Evolutionary conservation across 2,329 filamentous ascomycete species (phyloP).

Genomic region (Rhynchosporium secalis): DNA sequence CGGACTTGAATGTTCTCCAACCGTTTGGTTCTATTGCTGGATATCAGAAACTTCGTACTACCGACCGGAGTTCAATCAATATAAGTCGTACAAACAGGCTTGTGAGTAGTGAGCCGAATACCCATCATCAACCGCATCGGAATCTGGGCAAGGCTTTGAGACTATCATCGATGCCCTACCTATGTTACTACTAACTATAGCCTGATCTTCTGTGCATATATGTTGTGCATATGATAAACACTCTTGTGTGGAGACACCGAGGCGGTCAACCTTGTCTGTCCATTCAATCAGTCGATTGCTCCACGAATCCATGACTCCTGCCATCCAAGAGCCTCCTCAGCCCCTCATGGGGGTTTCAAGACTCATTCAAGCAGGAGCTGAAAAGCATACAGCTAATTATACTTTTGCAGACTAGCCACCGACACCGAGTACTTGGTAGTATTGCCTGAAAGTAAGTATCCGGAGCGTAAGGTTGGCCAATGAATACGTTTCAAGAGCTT

Average conservation of each 20-base stretch:
- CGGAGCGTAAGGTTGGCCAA: conserved; percentile 1
- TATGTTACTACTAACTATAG: background rate
- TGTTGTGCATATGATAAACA: background rate
- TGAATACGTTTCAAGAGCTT: background rate
- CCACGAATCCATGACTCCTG: background rate
- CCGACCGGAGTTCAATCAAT: background rate
- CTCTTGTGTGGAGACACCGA: too few species aligned
- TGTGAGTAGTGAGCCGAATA: too few species aligned
- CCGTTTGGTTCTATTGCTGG: background rate
- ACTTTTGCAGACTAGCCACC: background rate
- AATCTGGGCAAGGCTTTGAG: too few species aligned
- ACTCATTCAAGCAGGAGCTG: too few species aligned
- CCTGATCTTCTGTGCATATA: conserved; percentile 11
- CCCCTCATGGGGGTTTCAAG: too few species aligned
- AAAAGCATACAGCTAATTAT: background rate
- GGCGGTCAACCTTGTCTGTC: background rate
- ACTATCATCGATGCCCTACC: too few species aligned
- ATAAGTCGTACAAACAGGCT: too few species aligned
- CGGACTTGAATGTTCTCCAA: background rate
- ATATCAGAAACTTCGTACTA: background rate
- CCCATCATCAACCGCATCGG: too few species aligned
- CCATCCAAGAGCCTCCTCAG: background rate
- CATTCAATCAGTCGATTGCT: too few species aligned
- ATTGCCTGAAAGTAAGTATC: background rate
- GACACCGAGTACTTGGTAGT: conserved; percentile 13